phyloP scores from a whole-genome alignment of 129 eudicot genomes.

The Saposhnikovia divaricata region DNA sequence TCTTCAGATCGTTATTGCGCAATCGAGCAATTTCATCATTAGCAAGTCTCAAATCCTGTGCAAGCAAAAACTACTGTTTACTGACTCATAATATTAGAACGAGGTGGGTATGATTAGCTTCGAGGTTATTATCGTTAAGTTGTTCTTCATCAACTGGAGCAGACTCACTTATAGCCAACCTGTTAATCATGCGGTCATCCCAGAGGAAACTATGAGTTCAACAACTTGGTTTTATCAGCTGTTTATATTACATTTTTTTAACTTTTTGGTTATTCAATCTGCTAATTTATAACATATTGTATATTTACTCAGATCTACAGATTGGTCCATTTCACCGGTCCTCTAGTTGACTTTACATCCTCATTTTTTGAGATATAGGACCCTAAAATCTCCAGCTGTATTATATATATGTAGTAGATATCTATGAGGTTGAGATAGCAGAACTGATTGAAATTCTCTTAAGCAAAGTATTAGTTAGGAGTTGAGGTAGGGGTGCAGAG shows the following conservation, averaged over 20 bases:
- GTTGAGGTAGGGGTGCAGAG: neutral
- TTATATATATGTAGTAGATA: no score
- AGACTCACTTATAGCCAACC: neutral
- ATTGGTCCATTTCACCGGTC: neutral
- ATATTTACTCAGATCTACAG: neutral
- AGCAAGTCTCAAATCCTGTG: constrained; percentile 65
- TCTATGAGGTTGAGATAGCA: neutral
- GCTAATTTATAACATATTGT: neutral
- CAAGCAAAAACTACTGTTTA: neutral
- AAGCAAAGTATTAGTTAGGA: neutral
- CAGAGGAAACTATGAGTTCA: neutral
- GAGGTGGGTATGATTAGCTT: neutral
- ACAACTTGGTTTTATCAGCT: neutral
- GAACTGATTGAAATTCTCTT: neutral
- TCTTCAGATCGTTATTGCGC: constrained; percentile 60
- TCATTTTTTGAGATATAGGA: neutral
- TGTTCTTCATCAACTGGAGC: neutral
- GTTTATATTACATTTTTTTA: neutral
- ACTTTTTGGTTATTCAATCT: neutral
- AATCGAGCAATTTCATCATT: constrained; percentile 58
- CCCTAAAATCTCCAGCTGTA: neutral
- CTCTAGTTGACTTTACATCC: neutral
- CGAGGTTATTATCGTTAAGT: neutral
- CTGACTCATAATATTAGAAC: neutral
- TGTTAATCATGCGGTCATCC: neutral